A percentile compares a stretch with the other conserved stretches of the same genome.
Conservation (phyloP, 352 stramenopile species). For the Phytophthora europaea region DNA sequence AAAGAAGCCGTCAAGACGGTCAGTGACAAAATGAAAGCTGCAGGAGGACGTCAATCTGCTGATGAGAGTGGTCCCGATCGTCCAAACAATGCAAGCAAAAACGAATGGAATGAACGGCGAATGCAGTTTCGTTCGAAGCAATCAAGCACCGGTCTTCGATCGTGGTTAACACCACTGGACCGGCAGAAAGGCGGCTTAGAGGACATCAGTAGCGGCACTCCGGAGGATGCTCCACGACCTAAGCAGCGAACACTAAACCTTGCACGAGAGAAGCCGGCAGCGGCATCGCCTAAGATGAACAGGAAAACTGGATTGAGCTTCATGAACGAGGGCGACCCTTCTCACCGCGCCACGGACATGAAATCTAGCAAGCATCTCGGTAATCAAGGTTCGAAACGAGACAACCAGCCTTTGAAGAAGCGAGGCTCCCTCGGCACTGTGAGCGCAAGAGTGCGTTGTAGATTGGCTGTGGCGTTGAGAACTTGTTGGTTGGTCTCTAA, state of each 20-base stretch:
- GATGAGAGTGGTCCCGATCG: background rate
- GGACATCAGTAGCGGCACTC: constrained; percentile 8
- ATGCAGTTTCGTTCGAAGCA: constrained; percentile 30
- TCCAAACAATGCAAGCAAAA: constrained; percentile 12
- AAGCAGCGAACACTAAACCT: constrained; percentile 32
- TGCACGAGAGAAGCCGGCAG: background rate
- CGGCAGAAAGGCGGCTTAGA: constrained; percentile 24
- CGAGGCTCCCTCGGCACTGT: constrained; percentile 31
- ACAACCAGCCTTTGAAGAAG: constrained; percentile 14
- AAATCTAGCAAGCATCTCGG: constrained; percentile 2
- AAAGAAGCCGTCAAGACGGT: constrained; percentile 14
- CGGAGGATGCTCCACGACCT: constrained; percentile 2
- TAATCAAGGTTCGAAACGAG: constrained; percentile 7
- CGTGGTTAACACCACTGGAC: constrained; percentile 26
- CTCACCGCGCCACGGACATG: constrained; percentile 14
- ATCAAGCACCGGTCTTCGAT: constrained; percentile 2
- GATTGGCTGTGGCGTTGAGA: background rate
- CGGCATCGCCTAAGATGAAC: constrained; percentile 21
- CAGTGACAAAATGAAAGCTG: constrained; percentile 9
- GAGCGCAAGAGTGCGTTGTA: constrained; percentile 31
- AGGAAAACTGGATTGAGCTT: constrained; percentile 28
- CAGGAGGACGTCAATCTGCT: background rate
- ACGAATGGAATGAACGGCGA: constrained; percentile 28
- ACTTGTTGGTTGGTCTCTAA: constrained; percentile 1
- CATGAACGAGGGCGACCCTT: constrained; percentile 12